These are phyloP conservation scores for Huntiella omanensis DNA, from an alignment of 2,329 filamentous ascomycete genomes.

Conservation along the genomic window DNA sequence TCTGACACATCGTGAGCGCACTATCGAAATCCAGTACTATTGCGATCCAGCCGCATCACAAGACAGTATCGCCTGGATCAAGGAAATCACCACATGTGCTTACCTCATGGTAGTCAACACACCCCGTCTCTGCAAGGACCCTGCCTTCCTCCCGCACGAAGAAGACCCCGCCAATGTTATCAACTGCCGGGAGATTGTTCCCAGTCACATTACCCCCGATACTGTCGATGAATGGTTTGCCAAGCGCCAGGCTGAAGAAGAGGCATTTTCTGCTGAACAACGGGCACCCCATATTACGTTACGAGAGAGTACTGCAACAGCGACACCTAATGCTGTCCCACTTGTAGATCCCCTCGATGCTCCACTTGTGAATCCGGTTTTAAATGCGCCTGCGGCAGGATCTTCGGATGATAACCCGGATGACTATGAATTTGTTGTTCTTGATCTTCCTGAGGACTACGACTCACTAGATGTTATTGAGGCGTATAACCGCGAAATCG, in stretches of 20 bases:
- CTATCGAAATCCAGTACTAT: conserved; percentile 64
- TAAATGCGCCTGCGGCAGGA: too few relatives aligned
- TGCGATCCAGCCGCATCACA: conserved; percentile 56
- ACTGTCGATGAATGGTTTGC: conserved; percentile 22
- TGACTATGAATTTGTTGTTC: too few relatives aligned
- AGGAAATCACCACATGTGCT: conserved; percentile 76
- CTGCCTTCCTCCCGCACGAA: conserved; percentile 67
- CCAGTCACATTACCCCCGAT: conserved; percentile 19
- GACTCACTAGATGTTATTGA: too few relatives aligned
- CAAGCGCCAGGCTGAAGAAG: conserved; percentile 20
- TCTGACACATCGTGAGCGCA: conserved; percentile 61
- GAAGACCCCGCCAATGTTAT: conserved; percentile 61
- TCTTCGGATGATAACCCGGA: too few relatives aligned
- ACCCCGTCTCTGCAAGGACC: conserved; percentile 68
- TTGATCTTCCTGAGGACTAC: too few relatives aligned
- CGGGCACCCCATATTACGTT: too few relatives aligned
- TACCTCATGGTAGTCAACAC: conserved; percentile 91
- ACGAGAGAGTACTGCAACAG: too few relatives aligned
- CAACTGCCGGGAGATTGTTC: conserved; percentile 52
- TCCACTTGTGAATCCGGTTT: too few relatives aligned
- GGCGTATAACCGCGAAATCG: too few relatives aligned
- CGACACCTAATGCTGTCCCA: too few relatives aligned
- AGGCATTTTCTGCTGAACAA: background rate
- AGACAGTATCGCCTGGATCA: conserved; percentile 79
- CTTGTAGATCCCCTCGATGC: too few relatives aligned